Percentiles rank a stretch among this genome's conserved stretches.
phyloP scores from a whole-genome alignment of 345 rosid genomes.

The Melaleuca quinquenervia region DNA sequence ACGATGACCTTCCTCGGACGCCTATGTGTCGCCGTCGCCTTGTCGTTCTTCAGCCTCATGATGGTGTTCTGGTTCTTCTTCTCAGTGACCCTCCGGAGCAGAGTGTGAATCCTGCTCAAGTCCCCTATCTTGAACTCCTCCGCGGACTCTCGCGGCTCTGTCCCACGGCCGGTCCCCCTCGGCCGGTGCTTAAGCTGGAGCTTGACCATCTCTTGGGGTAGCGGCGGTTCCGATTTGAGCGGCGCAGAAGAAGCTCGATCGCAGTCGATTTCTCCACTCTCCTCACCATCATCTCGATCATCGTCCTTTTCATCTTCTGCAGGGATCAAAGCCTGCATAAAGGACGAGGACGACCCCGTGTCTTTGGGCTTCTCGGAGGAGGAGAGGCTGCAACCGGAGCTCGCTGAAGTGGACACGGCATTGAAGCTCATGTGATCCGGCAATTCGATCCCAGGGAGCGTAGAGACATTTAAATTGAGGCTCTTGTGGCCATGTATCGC shows the following conservation, averaged over 20 bases:
- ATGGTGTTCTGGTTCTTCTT: conserved; percentile 64
- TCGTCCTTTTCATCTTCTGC: conserved; percentile 2
- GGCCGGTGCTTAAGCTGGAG: conserved; percentile 55
- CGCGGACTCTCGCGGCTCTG: conserved; percentile 29
- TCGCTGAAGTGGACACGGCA: conserved; percentile 55
- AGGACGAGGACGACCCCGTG: not conserved
- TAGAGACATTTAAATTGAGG: conserved; percentile 25
- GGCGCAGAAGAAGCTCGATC: not conserved
- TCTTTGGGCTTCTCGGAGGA: conserved; percentile 16
- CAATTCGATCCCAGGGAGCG: conserved; percentile 52
- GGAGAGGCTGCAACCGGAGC: conserved; percentile 41
- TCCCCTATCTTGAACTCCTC: conserved; percentile 43
- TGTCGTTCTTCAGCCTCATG: conserved; percentile 26
- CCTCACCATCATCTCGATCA: not conserved
- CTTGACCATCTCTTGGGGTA: conserved; percentile 31
- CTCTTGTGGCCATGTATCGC: conserved; percentile 19
- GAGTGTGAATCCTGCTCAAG: conserved; percentile 59
- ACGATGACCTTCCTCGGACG: not conserved
- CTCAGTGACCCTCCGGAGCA: conserved; percentile 47
- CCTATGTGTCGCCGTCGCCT: not conserved
- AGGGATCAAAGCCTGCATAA: not conserved
- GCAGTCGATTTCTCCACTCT: not conserved
- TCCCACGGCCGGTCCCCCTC: conserved; percentile 9
- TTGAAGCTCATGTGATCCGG: conserved; percentile 60
- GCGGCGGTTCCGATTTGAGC: not conserved